Base-by-base conservation (phyloP, 805 yeast species). In the Candida michaelii region DNA sequence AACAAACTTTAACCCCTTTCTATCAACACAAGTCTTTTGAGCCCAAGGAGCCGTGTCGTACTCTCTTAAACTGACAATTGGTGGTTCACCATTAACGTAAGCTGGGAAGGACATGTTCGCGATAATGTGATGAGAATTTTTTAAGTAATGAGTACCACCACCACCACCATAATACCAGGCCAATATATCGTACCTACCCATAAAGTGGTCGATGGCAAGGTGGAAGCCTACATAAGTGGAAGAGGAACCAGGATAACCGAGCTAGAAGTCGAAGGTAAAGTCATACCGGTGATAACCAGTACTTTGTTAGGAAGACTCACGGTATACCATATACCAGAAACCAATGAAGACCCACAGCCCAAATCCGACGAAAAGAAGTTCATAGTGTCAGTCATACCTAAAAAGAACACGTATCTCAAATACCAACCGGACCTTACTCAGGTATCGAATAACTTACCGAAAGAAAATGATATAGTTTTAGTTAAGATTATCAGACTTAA, bases 381-480 rank as follows among this genome's bases (percentile, higher is more conserved):
- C 3, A 29, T 43, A 1, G 49, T 47, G 1, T 45, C 50, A 5
- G 50, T 47, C 1, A 12, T 46, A 15, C 45, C 39, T 21, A 36
- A 31, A 10, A 31, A 21, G 7, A 33, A 31, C 18, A 32, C 32
- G n/a, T 36, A 36, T 21, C n/a, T 24, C 15, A 31, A 31, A 15
- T 16, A 40, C 11, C 21, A 29, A 27, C 21, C 32, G 4, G 37
- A 32, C 11, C 14, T 41, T 13, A 18, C 21, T 11, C 39, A 39
- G 14, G 65, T 60, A 44, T 59, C 73, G 31, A 76, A 72, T 42
- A 74, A 75, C 46, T 63, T 90, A 42, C 98, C 98, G 6, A 78
- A 80, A 48, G 96, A 88, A 49, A 85, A 86, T 21, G 97, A 91
- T 59, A 62, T 82, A 17, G 97, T 93, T 2, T 65, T 91, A 15